Base-by-base conservation (phyloP, 2,329 filamentous ascomycete genomes). In the Cercospora sesami region DNA sequence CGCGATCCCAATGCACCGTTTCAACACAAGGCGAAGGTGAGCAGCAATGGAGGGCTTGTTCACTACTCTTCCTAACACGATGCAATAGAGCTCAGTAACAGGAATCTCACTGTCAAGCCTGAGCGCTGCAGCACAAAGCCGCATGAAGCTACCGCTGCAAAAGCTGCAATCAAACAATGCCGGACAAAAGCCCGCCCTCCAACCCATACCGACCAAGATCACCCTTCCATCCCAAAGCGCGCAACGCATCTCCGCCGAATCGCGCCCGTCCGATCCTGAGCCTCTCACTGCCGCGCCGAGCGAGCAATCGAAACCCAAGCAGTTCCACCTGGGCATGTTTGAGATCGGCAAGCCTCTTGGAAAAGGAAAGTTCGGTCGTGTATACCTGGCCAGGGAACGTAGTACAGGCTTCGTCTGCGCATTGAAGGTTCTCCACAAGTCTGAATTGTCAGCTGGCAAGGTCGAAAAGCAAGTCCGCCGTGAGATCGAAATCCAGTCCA, bases 271-370 rank as follows among this genome's bases (percentile, higher is more conserved):
- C 57, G 59, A 68, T 55, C 60, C 73, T 66, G 60, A 73, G 68
- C 66, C 74, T 72, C 51, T 71, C 16, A 3, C 36, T 31, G 67
- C 68, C 68, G 30, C 74, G 70, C 61, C 75, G 59, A 71, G 71
- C 26, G 66, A 72, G 26, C 69, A 66, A 64, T 80, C 82, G 4
- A 84, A 82, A 65, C 72, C 78, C 18, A 82, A 82, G 71, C 75
- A 93, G 73, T 94, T 94, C 81, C 92, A 96, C 78, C 87, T 97
- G 4, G 91, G 92, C 80, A 96, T 96, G 92, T 96, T 96, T 79
- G 93, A 97, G 79, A 96, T 96, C 72, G 92, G 92, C 45, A 91
- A 92, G 73, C 91, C 92, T 1, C 83, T 96, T 3, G 92, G 92
- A 63, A 95, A 95, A 81, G 92, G 92, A 71, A 96, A 95, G 78